Evolutionary conservation across 2,329 filamentous ascomycete genomes (phyloP).

Genomic region (Monosporascus sp.): DNA sequence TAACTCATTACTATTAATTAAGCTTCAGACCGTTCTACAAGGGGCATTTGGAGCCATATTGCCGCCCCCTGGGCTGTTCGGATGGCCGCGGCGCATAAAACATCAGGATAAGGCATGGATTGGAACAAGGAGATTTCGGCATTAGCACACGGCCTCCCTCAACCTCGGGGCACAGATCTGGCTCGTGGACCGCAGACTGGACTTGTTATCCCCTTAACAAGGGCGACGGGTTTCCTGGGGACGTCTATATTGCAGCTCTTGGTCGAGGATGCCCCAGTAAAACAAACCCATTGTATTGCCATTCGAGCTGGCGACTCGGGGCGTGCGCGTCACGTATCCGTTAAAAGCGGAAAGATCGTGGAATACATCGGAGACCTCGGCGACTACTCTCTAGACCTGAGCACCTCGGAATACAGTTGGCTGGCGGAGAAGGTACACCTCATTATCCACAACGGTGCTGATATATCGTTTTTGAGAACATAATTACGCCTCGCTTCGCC

Average conservation of each 20-base stretch:
- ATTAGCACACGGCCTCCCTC: background rate
- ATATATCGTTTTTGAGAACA: constrained; percentile 29
- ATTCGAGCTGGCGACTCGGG: constrained; percentile 13
- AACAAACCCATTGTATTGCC: constrained; percentile 37
- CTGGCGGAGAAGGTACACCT: constrained; percentile 14
- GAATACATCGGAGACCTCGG: background rate
- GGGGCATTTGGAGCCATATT: constrained; percentile 25
- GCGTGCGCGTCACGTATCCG: background rate
- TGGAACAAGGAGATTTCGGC: constrained; percentile 31
- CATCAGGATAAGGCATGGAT: constrained; percentile 14
- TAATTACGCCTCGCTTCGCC: constrained; percentile 30
- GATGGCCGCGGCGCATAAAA: constrained; percentile 1
- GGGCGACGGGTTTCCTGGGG: constrained; percentile 35
- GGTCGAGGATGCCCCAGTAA: constrained; percentile 21
- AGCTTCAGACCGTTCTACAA: constrained; percentile 26
- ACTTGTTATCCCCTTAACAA: constrained; percentile 28
- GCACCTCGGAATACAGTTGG: constrained; percentile 17
- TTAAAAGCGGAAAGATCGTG: background rate
- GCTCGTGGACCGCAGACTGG: background rate
- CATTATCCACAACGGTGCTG: constrained; percentile 51
- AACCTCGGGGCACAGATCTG: background rate
- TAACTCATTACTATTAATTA: constrained; percentile 34
- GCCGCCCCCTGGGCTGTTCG: constrained; percentile 31
- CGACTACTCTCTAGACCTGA: background rate
- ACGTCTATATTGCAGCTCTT: constrained; percentile 31